Conservation (phyloP, 2,329 filamentous ascomycete genomes). For the Thelonectria rubi region DNA sequence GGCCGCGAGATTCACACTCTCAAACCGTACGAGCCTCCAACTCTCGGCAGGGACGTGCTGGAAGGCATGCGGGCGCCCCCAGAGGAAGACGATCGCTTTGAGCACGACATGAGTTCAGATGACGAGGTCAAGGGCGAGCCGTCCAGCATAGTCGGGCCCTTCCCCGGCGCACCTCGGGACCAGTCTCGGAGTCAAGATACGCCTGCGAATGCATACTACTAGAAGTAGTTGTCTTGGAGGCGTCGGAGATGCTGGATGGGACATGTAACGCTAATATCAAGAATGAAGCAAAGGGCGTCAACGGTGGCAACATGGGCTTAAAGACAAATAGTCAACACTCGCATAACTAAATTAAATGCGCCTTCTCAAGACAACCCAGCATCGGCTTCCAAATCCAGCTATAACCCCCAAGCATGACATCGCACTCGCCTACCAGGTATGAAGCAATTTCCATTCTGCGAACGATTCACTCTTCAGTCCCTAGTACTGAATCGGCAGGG, state of each 20-base stretch:
- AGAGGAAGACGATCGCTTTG: constrained; percentile 46
- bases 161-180: constrained; percentile 57
- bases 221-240: constrained; percentile 4
- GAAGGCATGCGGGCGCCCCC: constrained; percentile 63
- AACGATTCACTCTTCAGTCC: too few relatives aligned
- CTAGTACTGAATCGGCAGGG: too few relatives aligned
- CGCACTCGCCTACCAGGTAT: too few relatives aligned
- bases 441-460: too few relatives aligned
- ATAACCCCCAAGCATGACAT: too few relatives aligned
- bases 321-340: too few relatives aligned
- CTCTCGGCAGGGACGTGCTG: constrained; percentile 71
- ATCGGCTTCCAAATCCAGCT: too few relatives aligned
- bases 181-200: constrained; percentile 46
- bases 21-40: constrained; percentile 72
- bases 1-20: constrained; percentile 85
- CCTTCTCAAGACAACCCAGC: too few relatives aligned
- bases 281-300: not conserved
- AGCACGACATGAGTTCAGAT: constrained; percentile 50
- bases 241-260: not conserved
- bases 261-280: not conserved
- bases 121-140: constrained; percentile 47
- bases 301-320: too few relatives aligned
- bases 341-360: too few relatives aligned
- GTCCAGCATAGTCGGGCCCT: constrained; percentile 56
- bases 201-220: constrained; percentile 52